Base-by-base conservation (phyloP, 2,329 filamentous ascomycete species). In the Epichloe typhina region DNA sequence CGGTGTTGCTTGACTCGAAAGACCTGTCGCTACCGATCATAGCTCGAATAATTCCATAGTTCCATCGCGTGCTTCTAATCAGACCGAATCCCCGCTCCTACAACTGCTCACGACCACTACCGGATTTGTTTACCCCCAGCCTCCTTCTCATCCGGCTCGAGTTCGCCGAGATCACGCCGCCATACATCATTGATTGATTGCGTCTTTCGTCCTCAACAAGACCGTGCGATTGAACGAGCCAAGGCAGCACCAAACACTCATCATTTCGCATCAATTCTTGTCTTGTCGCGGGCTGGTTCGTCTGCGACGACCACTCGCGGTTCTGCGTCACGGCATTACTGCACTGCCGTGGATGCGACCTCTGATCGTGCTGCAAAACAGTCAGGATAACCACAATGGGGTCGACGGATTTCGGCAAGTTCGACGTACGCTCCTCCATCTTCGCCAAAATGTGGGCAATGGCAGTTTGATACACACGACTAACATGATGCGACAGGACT, bases 361-460 rank as follows among this genome's bases (percentile, higher is more conserved):
- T 46, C 38, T 42, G 53, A 43, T 43, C 47, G 49, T 35, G 31
- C 47, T 41, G 31, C 57, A 59, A 53, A 55, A 57, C 54, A 41
- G 13, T 26, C 40, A 26, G 15, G 8, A 43, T 57, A 62, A 56
- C 61, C 62, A 67, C 64, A 63, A 81, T 81, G 77, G 77, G 77
- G 58, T 79, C 75, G 55, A 81, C 77, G 55, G 70, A 76, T 50
- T 82, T 80, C 64, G 78, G 78, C 54, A 79, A 81, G 58, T 82
- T 82, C 58, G 64, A 76, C 61, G 77, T 81, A 71, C 49, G 64
- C 39, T 31, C 44, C 44, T n/a, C 19, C 21, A n/a, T 26, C 21
- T 31, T 23, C 0, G 11, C 41, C 21, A 26, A 13, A 17, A 13
- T 21, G 39, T 21, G 21, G 17, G 5, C 38, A 40, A 31, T 36